Evolutionary conservation across 768 basidiomycete species (phyloP), one percentile per base, ranked within the genome.

Genomic region (Mycena chlorophos): DNA sequence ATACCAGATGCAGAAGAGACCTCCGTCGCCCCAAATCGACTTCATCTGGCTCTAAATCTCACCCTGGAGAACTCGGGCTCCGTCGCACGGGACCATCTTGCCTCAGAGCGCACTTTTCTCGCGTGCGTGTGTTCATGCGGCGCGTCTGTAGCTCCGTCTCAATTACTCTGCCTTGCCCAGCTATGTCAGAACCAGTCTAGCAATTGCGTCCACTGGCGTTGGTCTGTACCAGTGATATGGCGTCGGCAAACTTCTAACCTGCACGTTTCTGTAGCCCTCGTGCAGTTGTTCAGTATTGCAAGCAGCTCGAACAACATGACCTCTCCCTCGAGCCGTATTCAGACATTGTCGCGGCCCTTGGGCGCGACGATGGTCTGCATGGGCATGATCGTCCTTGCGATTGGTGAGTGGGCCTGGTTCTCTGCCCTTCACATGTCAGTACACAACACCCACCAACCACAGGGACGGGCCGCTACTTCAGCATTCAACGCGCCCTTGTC

Each of bases 1-100:
- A 42, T n/a, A 10, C 34, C 10, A 37, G 34, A 37, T 10, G n/a
- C 34, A 37, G n/a, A n/a, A n/a, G n/a, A n/a, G n/a, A 37, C n/a
- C n/a, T 37, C 34, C 34, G 12, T 37, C 12, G 34, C 34, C n/a
- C 12, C 34, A 10, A 37, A 14, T 8, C 26, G 30, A 14, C 60
- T n/a, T n/a, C n/a, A n/a, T n/a, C n/a, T n/a, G 31, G 20, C 49
- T 49, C 5, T 40, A 57, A 27, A 13, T 55, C 8, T 51, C 66
- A 63, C 62, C 19, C 65, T 79, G 12, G 70, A 78, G 63, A 80
- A 79, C 56, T 68, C 71, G 25, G 77, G 77, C 14, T 69, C 68
- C 40, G 77, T 79, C 31, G 78, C 78, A 13, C 63, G 78, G 19
- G 78, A 79, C 64, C 78, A 80, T 46, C 66, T 80, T 5, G 74